phyloP scores from a whole-genome alignment of 2,329 filamentous ascomycete genomes.

The Fusarium proliferatum region DNA sequence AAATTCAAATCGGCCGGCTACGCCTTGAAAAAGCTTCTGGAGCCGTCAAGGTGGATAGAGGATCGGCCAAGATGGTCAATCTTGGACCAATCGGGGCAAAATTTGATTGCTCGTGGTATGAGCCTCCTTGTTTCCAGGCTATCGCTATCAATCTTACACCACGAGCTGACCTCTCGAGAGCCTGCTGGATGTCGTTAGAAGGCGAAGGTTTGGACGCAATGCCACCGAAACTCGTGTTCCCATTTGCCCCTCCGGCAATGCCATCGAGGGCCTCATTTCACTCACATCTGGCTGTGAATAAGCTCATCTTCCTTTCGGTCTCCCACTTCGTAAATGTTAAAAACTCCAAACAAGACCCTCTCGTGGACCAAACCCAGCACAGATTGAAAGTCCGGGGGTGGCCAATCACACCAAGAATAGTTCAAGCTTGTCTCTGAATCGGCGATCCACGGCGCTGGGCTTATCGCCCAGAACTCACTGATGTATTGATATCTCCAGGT shows the following conservation, averaged over 20 bases:
- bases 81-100: constrained; percentile 44
- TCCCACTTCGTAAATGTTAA: constrained; percentile 12
- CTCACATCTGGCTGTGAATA: neutral
- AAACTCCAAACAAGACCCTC: constrained; percentile 30
- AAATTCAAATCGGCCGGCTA: constrained; percentile 15
- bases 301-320: neutral
- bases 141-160: constrained; percentile 20
- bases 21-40: constrained; percentile 27
- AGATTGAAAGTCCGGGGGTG: constrained; percentile 45
- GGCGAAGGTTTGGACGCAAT: neutral
- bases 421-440: constrained; percentile 37
- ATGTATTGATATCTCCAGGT: constrained; percentile 25
- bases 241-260: constrained; percentile 9
- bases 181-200: constrained; percentile 20
- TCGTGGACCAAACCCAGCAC: constrained; percentile 9
- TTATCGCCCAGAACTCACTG: constrained; percentile 36
- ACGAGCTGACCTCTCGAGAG: constrained; percentile 1
- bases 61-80: constrained; percentile 22
- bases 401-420: constrained; percentile 42
- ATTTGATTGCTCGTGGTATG: constrained; percentile 37
- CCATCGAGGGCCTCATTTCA: constrained; percentile 27
- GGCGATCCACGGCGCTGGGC: constrained; percentile 35
- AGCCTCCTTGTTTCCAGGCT: constrained; percentile 20
- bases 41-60: constrained; percentile 30
- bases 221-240: neutral